These are phyloP conservation scores for Acanthamoeba lenticulata DNA, from an alignment of 208 protist species.

Conservation along the genomic window DNA sequence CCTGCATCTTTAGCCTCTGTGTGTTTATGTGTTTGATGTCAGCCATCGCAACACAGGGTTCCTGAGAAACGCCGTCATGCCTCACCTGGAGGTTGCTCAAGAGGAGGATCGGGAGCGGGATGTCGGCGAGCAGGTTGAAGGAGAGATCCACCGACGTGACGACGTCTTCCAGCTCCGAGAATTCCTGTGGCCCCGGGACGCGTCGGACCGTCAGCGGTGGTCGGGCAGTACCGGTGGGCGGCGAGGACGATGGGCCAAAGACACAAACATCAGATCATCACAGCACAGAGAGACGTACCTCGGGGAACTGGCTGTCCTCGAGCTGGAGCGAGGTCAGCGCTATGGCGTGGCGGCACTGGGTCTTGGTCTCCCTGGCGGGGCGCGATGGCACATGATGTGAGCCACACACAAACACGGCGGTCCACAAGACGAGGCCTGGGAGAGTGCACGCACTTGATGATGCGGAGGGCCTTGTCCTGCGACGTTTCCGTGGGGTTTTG, in stretches of 20 bases:
- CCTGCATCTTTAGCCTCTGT: conserved; percentile 5
- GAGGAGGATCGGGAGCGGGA: not conserved
- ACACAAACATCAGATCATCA: too few species aligned
- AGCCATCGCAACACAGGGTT: too few species aligned
- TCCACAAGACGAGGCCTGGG: too few species aligned
- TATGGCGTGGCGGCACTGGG: not conserved
- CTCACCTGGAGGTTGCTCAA: not conserved
- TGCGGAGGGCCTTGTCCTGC: not conserved
- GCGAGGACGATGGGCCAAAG: too few species aligned
- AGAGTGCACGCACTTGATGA: not conserved
- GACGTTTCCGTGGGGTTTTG: not conserved
- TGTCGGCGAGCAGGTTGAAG: not conserved
- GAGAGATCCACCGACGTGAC: not conserved
- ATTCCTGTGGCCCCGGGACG: too few species aligned
- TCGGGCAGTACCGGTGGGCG: too few species aligned
- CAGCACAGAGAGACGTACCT: too few species aligned
- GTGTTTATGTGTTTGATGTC: too few species aligned
- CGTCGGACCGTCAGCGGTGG: too few species aligned
- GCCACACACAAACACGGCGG: too few species aligned
- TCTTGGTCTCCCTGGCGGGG: not conserved
- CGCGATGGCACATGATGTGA: too few species aligned
- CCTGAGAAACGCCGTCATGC: not conserved
- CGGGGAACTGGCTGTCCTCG: not conserved
- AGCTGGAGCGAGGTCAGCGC: not conserved
- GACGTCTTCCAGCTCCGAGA: not conserved